phyloP scores from a whole-genome alignment of 352 stramenopile genomes.

The Halophytophthora batemanensis region DNA sequence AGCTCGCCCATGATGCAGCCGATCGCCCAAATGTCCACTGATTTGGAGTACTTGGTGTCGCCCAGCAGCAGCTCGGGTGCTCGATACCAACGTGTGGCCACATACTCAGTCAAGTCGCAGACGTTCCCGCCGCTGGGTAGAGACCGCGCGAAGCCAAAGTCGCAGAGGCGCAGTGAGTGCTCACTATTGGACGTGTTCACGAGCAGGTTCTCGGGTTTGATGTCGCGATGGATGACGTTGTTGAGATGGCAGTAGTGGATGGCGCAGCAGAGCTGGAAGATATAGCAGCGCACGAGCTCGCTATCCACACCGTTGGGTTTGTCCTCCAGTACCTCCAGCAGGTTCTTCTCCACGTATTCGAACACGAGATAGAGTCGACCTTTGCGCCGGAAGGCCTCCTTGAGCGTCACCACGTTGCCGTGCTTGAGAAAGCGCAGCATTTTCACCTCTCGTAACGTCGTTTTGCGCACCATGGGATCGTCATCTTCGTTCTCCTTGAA shows the following conservation, averaged over 20 bases:
- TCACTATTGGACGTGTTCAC: constrained; percentile 93
- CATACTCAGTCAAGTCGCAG: constrained; percentile 98
- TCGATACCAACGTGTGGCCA: constrained; percentile 98
- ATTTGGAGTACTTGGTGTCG: constrained; percentile 97
- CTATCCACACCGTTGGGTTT: constrained; percentile 83
- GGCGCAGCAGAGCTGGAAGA: constrained; percentile 97
- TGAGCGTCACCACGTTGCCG: constrained; percentile 97
- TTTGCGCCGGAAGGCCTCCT: constrained; percentile 98
- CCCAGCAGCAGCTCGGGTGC: constrained; percentile 99
- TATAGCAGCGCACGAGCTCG: constrained; percentile 96
- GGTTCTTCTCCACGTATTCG: constrained; percentile 97
- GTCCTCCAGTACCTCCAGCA: constrained; percentile 94
- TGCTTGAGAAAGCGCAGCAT: constrained; percentile 98
- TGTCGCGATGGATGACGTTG: constrained; percentile 98
- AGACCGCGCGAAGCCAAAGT: constrained; percentile 96
- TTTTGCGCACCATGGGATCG: constrained; percentile 92
- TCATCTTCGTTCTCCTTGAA: constrained; percentile 93
- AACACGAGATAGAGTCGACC: constrained; percentile 96
- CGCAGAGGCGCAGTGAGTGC: constrained; percentile 97
- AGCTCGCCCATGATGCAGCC: constrained; percentile 98
- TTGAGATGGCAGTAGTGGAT: constrained; percentile 97
- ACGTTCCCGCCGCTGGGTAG: constrained; percentile 64
- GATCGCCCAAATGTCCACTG: constrained; percentile 95
- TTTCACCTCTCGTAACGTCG: constrained; percentile 95
- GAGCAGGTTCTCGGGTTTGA: constrained; percentile 99